phyloP scores from a whole-genome alignment of 495 filamentous ascomycete genomes.

The Cercophora newfieldiana region DNA sequence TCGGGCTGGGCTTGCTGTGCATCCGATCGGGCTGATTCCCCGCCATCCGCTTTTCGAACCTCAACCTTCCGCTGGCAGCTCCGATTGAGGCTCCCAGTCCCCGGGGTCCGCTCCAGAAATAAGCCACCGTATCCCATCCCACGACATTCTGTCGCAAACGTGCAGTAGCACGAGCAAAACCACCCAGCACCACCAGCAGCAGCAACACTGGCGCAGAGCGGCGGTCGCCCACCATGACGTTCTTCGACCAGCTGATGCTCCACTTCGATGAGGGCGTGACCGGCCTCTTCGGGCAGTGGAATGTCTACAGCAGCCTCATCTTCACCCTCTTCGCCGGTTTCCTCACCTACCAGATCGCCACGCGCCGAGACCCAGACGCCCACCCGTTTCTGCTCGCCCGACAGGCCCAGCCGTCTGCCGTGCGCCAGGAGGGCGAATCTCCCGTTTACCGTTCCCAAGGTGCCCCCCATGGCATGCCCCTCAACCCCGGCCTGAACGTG shows the following conservation, averaged over 20 bases:
- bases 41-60: slow-evolving; percentile 24
- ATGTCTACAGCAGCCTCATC: slow-evolving; percentile 67
- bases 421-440: slow-evolving; percentile 82
- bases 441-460: slow-evolving; percentile 77
- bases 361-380: slow-evolving; percentile 71
- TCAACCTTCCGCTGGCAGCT: background rate
- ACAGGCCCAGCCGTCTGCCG: slow-evolving; percentile 72
- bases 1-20: background rate
- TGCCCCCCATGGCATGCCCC: slow-evolving; percentile 79
- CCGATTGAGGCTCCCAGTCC: slow-evolving; percentile 1
- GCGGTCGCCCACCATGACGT: slow-evolving; percentile 22
- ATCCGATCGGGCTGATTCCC: slow-evolving; percentile 14
- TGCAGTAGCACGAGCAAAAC: background rate
- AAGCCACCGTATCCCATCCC: background rate
- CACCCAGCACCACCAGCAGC: background rate
- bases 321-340: slow-evolving; percentile 57
- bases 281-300: slow-evolving; percentile 74
- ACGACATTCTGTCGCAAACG: background rate
- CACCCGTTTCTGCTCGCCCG: slow-evolving; percentile 88
- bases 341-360: slow-evolving; percentile 53
- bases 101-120: background rate
- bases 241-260: slow-evolving; percentile 51
- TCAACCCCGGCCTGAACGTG: slow-evolving; percentile 80
- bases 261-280: slow-evolving; percentile 69
- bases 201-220: background rate